A percentile compares a stretch with the other conserved stretches of the same genome.
These are phyloP conservation scores for Erigeron philadelphicus DNA, from an alignment of 140 eudicot species.

Conservation along the genomic window DNA sequence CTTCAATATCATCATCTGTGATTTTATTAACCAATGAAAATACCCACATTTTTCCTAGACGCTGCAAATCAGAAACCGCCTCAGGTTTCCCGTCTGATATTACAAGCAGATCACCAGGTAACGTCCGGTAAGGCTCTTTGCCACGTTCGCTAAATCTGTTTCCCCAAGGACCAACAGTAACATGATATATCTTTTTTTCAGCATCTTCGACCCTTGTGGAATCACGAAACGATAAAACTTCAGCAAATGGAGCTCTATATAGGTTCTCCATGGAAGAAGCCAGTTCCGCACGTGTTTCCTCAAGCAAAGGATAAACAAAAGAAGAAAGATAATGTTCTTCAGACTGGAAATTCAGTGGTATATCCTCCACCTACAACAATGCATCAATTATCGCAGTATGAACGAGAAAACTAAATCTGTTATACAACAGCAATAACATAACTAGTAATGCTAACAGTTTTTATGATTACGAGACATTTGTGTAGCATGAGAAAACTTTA, in stretches of 20 bases:
- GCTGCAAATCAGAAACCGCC: not conserved
- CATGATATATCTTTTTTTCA: not conserved
- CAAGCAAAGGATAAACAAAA: conserved; percentile 21
- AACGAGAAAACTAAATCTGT: not conserved
- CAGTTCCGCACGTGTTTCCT: not conserved
- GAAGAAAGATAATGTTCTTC: conserved; percentile 3
- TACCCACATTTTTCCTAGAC: not conserved
- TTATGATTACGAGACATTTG: too few species aligned
- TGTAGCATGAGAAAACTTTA: too few species aligned
- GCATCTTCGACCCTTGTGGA: not conserved
- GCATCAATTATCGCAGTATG: not conserved
- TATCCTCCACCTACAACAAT: conserved; percentile 5
- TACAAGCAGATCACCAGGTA: not conserved
- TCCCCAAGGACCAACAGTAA: not conserved
- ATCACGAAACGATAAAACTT: not conserved
- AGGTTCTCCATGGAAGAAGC: not conserved
- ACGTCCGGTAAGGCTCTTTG: not conserved
- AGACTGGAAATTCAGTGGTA: conserved; percentile 8
- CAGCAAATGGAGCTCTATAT: conserved; percentile 5
- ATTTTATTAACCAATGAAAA: not conserved
- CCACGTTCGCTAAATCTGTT: not conserved
- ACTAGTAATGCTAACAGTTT: not conserved
- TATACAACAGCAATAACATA: not conserved
- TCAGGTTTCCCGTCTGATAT: not conserved
- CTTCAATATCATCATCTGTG: not conserved